A percentile compares a stretch with the other conserved stretches of the same genome.
Conservation (phyloP, 352 stramenopile genomes). For the Globisporangium paroecandrum region DNA sequence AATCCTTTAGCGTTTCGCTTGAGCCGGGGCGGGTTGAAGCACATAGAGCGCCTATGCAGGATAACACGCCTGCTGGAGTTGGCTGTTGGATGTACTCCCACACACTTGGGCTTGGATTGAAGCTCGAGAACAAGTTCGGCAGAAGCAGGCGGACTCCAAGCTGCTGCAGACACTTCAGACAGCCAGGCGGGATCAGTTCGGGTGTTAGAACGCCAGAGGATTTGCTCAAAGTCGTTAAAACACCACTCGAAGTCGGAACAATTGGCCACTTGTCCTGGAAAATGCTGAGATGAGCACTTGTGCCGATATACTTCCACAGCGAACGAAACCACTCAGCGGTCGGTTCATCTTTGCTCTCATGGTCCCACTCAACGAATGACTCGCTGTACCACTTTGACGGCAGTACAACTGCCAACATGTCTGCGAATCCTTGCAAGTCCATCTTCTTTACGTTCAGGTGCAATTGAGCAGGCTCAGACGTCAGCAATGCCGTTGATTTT, state of each 20-base stretch:
- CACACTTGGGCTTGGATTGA: constrained; percentile 52
- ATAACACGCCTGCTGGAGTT: constrained; percentile 51
- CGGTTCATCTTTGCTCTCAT: constrained; percentile 27
- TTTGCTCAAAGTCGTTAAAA: constrained; percentile 37
- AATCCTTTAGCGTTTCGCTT: constrained; percentile 13
- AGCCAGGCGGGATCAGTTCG: constrained; percentile 47
- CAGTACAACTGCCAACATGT: constrained; percentile 49
- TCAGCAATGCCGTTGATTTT: constrained; percentile 29
- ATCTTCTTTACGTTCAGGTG: constrained; percentile 53
- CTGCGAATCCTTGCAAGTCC: constrained; percentile 45
- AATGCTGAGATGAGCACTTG: constrained; percentile 32
- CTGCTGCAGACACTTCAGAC: constrained; percentile 39
- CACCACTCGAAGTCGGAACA: constrained; percentile 47
- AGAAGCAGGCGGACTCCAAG: constrained; percentile 53
- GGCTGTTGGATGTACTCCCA: constrained; percentile 76
- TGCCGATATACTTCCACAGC: constrained; percentile 60
- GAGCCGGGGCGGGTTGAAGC: background rate
- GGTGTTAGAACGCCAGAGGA: constrained; percentile 45
- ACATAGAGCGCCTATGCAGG: constrained; percentile 29
- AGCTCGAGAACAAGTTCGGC: constrained; percentile 46
- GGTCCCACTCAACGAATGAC: constrained; percentile 22
- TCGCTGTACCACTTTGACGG: constrained; percentile 47
- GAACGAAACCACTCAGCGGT: constrained; percentile 58
- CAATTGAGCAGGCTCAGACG: constrained; percentile 23
- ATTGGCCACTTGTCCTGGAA: constrained; percentile 71